phyloP scores from a whole-genome alignment of 805 yeast species.

The Saccharomycopsis oosterbeekiorum region DNA sequence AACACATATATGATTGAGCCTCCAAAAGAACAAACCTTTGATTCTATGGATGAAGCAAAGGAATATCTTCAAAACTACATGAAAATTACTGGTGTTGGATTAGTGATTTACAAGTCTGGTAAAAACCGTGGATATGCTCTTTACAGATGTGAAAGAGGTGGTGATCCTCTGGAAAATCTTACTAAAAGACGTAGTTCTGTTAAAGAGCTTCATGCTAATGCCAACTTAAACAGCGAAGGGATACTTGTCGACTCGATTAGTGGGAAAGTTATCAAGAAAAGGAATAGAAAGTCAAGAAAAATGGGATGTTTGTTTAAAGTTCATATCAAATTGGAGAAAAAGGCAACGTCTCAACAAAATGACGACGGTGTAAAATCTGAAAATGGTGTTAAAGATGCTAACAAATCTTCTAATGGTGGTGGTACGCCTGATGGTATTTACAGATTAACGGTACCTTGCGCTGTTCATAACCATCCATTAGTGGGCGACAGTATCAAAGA shows the following conservation, averaged over 20 bases:
- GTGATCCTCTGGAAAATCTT: conserved; percentile 16
- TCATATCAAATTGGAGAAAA: conserved; percentile 16
- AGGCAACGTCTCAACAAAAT: neutral
- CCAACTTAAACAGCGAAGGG: neutral
- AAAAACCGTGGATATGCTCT: conserved; percentile 19
- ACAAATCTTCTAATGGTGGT: neutral
- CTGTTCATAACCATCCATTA: conserved; percentile 15
- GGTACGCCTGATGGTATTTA: neutral
- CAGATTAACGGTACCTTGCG: conserved; percentile 13
- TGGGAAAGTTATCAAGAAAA: conserved; percentile 8
- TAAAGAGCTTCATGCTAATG: neutral
- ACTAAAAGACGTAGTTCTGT: conserved; percentile 9
- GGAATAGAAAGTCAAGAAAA: conserved; percentile 14
- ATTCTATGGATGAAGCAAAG: conserved; percentile 16
- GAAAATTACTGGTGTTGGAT: conserved; percentile 11
- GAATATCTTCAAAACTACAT: conserved; percentile 15
- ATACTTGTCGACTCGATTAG: conserved; percentile 2
- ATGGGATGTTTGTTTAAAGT: conserved; percentile 16
- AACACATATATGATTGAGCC: conserved; percentile 1
- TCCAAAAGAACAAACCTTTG: conserved; percentile 15
- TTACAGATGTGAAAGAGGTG: conserved; percentile 19
- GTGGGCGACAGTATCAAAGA: conserved; percentile 6
- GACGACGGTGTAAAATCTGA: neutral
- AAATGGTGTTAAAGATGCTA: neutral
- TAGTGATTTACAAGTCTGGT: conserved; percentile 18